phyloP scores from a whole-genome alignment of 768 basidiomycete species.

The Russula foetens region DNA sequence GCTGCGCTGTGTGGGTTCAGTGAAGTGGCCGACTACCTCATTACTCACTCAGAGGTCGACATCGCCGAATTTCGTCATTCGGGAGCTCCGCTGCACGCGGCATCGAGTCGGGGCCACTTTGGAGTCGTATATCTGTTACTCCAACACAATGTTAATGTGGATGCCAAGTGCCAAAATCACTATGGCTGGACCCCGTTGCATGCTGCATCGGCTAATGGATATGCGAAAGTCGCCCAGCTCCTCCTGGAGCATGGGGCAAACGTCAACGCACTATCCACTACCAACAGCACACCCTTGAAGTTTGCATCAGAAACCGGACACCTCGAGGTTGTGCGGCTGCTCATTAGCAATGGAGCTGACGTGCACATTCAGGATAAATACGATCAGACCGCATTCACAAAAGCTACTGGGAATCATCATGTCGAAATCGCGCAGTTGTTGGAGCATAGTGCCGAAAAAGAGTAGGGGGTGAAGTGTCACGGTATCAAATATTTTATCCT shows the following conservation, averaged over 20 bases:
- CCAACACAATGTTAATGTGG: neutral
- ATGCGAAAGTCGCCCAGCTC: neutral
- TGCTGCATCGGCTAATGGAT: neutral
- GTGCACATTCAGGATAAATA: neutral
- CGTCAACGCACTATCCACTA: neutral
- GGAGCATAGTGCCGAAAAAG: neutral
- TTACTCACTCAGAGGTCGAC: neutral
- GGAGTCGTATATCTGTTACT: neutral
- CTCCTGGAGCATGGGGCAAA: neutral
- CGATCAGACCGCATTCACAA: neutral
- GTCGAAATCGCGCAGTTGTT: neutral
- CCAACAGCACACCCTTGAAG: neutral
- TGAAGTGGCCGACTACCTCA: neutral
- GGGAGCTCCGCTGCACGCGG: neutral
- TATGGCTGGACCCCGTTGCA: neutral
- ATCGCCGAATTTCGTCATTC: neutral
- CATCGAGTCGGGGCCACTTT: neutral
- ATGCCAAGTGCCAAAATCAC: neutral
- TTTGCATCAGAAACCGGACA: neutral
- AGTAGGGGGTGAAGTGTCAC: neutral
- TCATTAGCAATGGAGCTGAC: neutral
- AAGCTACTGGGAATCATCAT: neutral
- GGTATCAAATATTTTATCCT: too few species aligned
- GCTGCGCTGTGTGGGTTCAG: neutral
- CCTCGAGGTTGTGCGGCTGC: neutral